Base-by-base conservation (phyloP, 1,284 basidiomycete genomes). In the Pseudozyma hubeiensis region DNA sequence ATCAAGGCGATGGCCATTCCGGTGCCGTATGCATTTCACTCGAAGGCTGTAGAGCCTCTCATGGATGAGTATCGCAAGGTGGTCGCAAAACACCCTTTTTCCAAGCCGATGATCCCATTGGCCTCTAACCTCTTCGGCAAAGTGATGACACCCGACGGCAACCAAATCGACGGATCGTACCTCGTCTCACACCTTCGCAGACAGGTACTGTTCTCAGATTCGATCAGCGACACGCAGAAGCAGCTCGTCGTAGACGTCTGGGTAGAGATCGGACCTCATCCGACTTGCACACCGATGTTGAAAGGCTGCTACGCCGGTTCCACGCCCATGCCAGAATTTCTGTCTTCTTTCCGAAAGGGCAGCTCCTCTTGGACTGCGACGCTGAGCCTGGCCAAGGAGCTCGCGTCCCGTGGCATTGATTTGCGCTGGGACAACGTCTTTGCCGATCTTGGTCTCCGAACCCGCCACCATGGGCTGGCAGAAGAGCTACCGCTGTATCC, bases 11-110 rank as follows among this genome's bases (percentile, higher is more conserved):
- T 68, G 58, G 49, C 66, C 5, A 71, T 78, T 34, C 57, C 62
- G 1, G 76, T 78, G 10, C 73, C 76, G 11, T 78, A 70, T 35
- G 76, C 65, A 0, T 78, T 75, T 58, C 76, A 78, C 47, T 71
- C 67, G 9, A 37, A 35, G 8, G 63, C 68, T 0, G 66, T 78
- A 13, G 64, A 66, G 16, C 60, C 76, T 11, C 39, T 77, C 7
- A 55, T 70, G 52, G 48, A 51, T 4, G 24, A 33, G 11, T 70
- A 50, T 17, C 10, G 11, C 7, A 9, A 46, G n/a, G 48, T 66
- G 0, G 57, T 52, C 1, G 34, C 40, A 3, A 7, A 35, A n/a
- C 57, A 69, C 33, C 40, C 30, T 1, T 63, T 70, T 51, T 46
- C 29, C 30, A 30, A 52, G n/a, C 69, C 73, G 0, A 47, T 45